Evolutionary conservation across 768 basidiomycete genomes (phyloP), one percentile per base, ranked within the genome.

Genomic region (Leucocoprinus birnbaumii): DNA sequence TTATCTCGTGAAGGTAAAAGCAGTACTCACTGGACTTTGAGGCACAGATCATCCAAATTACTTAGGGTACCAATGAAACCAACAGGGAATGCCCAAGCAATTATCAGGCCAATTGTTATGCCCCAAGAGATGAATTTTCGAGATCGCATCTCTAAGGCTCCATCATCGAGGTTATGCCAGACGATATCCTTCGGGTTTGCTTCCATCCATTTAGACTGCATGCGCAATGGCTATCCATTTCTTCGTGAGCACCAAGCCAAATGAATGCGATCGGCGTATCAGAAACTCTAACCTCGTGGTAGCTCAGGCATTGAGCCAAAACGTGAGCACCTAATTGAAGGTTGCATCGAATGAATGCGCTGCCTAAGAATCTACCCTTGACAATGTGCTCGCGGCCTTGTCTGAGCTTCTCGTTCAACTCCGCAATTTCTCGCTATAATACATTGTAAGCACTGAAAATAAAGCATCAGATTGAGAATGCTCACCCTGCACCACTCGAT

Each of bases 251-350:
- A 40, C 16, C 11, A 44, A 13, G 19, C 21, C 37, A 22, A 35
- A 40, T n/a, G 8, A 52, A 10, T 13, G 31, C 64, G 31, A 31
- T n/a, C n/a, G 11, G 11, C 13, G 13, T 16, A 21, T 58, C 6
- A 56, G 48, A 35, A 14, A n/a, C 25, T 38, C 62, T 40, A 57
- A 79, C 78, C 64, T 75, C 68, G 48, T 84, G 79, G 60, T 81
- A 77, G 54, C 76, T 76, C 25, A 85, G 64, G 57, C 78, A 80
- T 66, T 89, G 86, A 0, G 78, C 76, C 11, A 87, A 77, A 56
- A 89, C 80, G 65, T 88, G 86, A 0, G 87, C 88, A 3, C 85
- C 87, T 62, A 89, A 80, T 65, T 89, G 87, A 47, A 85, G 73
- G 64, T 88, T 84, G 69, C 86, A 86, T 38, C 79, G 77, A 53